Evolutionary conservation across 257 asterid genomes (phyloP).

Genomic region (Verbena officinalis): DNA sequence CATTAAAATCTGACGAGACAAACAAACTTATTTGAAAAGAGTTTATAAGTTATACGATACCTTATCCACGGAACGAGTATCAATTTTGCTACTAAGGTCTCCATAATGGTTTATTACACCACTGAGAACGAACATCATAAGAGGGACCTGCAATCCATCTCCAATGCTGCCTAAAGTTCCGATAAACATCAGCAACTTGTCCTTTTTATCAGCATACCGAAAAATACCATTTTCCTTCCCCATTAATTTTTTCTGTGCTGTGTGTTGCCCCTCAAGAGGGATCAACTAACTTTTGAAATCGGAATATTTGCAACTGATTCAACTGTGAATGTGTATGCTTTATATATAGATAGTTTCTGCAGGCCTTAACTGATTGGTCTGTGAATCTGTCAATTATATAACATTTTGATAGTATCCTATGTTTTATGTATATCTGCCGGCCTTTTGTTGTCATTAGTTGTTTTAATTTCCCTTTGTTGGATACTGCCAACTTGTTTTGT

Average conservation of each 20-base stretch:
- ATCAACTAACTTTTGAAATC: conserved; percentile 9
- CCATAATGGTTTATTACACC: conserved; percentile 72
- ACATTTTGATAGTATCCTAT: conserved; percentile 22
- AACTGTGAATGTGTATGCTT: conserved; percentile 6
- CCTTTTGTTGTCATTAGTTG: conserved; percentile 35
- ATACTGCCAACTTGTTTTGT: conserved; percentile 24
- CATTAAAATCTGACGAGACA: too few relatives aligned
- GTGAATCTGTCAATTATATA: conserved; percentile 20
- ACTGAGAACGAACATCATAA: conserved; percentile 79
- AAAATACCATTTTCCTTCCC: conserved; percentile 57
- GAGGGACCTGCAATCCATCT: conserved; percentile 89
- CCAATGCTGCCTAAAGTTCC: conserved; percentile 87
- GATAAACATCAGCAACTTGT: conserved; percentile 65
- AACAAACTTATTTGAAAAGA: background rate
- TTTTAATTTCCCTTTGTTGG: conserved; percentile 19
- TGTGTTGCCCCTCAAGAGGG: conserved; percentile 31
- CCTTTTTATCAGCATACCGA: conserved; percentile 68
- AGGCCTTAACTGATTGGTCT: conserved; percentile 43
- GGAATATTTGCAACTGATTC: conserved; percentile 16
- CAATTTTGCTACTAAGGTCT: conserved; percentile 28
- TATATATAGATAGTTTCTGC: conserved; percentile 40
- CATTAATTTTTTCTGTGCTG: too few relatives aligned
- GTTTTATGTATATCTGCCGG: conserved; percentile 46
- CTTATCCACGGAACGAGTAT: conserved; percentile 51
- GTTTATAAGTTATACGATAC: conserved; percentile 31